phyloP scores from a whole-genome alignment of 306 rosid genomes.

The Castanea mollissima region DNA sequence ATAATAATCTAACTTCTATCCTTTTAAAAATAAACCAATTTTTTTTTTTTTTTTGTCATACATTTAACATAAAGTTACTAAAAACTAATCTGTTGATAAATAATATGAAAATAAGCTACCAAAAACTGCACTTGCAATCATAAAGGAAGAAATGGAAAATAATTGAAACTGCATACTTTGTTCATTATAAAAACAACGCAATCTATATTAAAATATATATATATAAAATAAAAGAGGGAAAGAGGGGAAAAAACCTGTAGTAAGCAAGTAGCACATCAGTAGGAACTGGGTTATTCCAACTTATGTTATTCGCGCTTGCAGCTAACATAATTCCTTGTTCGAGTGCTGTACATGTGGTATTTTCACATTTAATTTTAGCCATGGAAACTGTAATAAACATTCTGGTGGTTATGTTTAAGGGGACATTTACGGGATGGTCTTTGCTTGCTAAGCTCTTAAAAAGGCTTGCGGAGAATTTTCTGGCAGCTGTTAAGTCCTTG shows the following conservation, averaged over 20 bases:
- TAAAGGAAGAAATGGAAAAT: no score
- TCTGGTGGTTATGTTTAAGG: constrained; percentile 28
- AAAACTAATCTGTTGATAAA: no score
- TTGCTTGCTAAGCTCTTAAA: constrained; percentile 31
- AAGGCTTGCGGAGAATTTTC: constrained; percentile 10
- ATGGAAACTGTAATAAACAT: constrained; percentile 31
- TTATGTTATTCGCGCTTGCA: constrained; percentile 47
- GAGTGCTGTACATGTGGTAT: constrained; percentile 26
- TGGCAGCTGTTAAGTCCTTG: constrained; percentile 26
- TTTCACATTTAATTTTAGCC: constrained; percentile 14
- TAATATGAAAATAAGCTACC: no score
- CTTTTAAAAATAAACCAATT: no score
- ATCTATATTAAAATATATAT: no score
- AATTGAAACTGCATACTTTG: no score
- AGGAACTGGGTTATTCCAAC: constrained; percentile 29
- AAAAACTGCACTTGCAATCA: no score
- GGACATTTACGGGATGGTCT: constrained; percentile 32
- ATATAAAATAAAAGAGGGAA: not conserved
- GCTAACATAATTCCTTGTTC: constrained; percentile 16
- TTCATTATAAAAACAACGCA: not conserved
- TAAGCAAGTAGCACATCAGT: constrained; percentile 40
- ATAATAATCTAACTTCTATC: no score
- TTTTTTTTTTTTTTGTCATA: no score
- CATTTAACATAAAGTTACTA: no score
- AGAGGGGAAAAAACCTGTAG: constrained; percentile 11